phyloP scores from a whole-genome alignment of 2,329 filamentous ascomycete genomes.

The Fusarium fujikuroi region DNA sequence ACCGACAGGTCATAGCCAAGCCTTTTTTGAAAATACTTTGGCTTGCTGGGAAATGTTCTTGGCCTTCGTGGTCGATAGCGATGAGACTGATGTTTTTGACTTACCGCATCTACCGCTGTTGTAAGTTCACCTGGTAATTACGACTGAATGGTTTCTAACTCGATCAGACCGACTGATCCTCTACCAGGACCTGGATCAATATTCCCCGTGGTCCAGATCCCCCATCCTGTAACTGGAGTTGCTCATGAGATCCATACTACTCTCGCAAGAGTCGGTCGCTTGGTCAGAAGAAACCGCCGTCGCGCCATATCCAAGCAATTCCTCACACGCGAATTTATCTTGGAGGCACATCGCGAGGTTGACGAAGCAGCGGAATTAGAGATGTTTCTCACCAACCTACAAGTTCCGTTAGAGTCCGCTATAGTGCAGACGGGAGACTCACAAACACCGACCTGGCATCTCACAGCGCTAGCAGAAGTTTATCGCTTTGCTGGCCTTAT shows the following conservation, averaged over 20 bases:
- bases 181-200: rapidly evolving
- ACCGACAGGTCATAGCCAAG: rapidly evolving
- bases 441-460: background rate
- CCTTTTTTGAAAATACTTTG: background rate
- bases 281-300: background rate
- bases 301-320: background rate
- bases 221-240: background rate
- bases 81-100: background rate
- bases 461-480: rapidly evolving
- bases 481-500: background rate
- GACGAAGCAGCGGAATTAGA: background rate
- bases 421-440: background rate
- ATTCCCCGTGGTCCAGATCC: background rate
- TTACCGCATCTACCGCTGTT: rapidly evolving
- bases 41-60: background rate
- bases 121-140: background rate
- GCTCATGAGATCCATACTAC: background rate
- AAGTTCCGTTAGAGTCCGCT: background rate
- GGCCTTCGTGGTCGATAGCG: background rate
- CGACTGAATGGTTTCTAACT: rapidly evolving
- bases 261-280: background rate
- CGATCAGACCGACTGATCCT: rapidly evolving
- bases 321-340: rapidly evolving
- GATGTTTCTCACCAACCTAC: background rate
- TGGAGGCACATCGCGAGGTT: background rate